Percentiles rank a stretch among this genome's conserved stretches.
These are phyloP conservation scores for Hippophae rhamnoides DNA, from an alignment of 306 rosid species.

Conservation along the genomic window DNA sequence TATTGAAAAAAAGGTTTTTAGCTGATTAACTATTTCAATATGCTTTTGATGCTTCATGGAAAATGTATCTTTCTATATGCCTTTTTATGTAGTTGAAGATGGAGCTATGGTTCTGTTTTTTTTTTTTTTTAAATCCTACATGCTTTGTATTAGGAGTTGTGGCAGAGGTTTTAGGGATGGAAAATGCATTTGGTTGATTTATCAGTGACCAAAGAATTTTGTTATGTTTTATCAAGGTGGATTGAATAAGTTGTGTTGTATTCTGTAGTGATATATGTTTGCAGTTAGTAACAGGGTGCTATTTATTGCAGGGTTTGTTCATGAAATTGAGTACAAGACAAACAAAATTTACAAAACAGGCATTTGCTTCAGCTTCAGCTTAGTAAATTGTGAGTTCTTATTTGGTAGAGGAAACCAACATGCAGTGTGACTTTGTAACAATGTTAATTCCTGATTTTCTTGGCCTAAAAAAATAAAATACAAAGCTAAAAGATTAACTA, in stretches of 20 bases:
- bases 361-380: conserved; percentile 21
- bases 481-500: too few species aligned
- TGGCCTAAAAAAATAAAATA: too few species aligned
- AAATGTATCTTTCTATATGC: too few species aligned
- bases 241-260: too few species aligned
- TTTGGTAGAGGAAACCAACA: too few species aligned
- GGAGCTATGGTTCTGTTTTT: not conserved
- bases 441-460: too few species aligned
- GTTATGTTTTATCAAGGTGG: not conserved
- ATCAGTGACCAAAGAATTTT: not conserved
- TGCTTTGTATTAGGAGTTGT: too few species aligned
- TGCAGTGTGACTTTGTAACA: too few species aligned
- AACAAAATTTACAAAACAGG: conserved; percentile 28
- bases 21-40: too few species aligned
- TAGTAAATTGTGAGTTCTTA: conserved; percentile 13
- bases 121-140: not conserved
- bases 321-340: conserved; percentile 70
- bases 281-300: conserved; percentile 12
- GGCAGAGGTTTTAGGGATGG: not conserved
- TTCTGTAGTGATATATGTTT: not conserved
- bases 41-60: too few species aligned
- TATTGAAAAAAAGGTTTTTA: too few species aligned
- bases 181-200: not conserved
- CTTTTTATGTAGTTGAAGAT: not conserved
- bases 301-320: conserved; percentile 77